These are phyloP conservation scores for Pascua guehoae DNA, from an alignment of 1,284 basidiomycete genomes.

Conservation along the genomic window DNA sequence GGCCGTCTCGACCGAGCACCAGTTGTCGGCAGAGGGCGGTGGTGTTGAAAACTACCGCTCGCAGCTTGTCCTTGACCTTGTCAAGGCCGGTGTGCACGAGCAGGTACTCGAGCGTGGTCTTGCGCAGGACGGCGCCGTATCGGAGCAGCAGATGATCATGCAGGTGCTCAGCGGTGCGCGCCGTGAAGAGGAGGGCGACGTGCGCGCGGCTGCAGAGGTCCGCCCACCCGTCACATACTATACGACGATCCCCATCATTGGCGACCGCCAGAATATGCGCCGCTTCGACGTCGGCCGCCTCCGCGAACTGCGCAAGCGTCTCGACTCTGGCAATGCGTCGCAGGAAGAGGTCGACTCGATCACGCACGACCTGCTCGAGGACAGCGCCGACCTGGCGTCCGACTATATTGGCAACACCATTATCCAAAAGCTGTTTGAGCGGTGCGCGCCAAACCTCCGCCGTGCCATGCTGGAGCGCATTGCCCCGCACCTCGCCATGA, in stretches of 20 bases:
- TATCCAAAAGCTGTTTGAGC: constrained; percentile 94
- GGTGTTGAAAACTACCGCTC: constrained; percentile 90
- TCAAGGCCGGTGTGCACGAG: constrained; percentile 75
- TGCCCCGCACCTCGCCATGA: constrained; percentile 90
- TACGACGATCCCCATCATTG: constrained; percentile 80
- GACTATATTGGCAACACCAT: constrained; percentile 99
- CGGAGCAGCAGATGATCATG: constrained; percentile 94
- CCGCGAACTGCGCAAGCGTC: constrained; percentile 85
- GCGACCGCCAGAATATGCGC: constrained; percentile 69
- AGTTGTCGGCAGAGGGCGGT: constrained; percentile 69
- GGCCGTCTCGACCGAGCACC: constrained; percentile 82
- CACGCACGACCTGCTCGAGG: constrained; percentile 83
- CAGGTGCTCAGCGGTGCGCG: constrained; percentile 77
- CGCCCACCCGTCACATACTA: constrained; percentile 64
- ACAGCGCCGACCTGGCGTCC: constrained; percentile 44
- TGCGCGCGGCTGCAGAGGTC: constrained; percentile 64
- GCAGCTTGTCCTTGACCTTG: constrained; percentile 83
- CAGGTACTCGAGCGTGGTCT: constrained; percentile 47
- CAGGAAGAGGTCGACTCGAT: constrained; percentile 87
- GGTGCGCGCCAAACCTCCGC: constrained; percentile 71
- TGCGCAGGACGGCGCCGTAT: constrained; percentile 59
- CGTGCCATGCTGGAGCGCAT: constrained; percentile 90
- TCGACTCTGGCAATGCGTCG: constrained; percentile 75
- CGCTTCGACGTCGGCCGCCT: constrained; percentile 92
- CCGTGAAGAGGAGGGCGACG: constrained; percentile 72